Evolutionary conservation across 2,329 filamentous ascomycete species (phyloP).

Genomic region (Penicillium sp.): DNA sequence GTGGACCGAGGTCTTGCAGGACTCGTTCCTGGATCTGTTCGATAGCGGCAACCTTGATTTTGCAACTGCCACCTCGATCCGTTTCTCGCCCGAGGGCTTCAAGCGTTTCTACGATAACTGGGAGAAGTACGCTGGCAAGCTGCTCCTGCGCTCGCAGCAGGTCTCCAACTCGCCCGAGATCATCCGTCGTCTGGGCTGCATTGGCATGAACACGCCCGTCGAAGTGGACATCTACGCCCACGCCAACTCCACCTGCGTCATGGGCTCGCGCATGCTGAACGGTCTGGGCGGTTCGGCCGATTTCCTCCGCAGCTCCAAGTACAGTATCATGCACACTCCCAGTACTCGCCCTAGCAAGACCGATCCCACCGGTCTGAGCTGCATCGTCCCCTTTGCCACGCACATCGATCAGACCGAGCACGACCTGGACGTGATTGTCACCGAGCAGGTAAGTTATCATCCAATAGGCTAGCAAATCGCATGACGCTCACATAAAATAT

Average conservation of each 20-base stretch:
- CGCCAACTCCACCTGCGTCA: constrained; percentile 84
- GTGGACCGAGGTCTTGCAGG: constrained; percentile 90
- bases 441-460: constrained; percentile 45
- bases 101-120: constrained; percentile 83
- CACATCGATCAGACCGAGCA: constrained; percentile 92
- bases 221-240: constrained; percentile 94
- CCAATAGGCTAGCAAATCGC: too few relatives aligned
- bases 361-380: constrained; percentile 73
- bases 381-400: constrained; percentile 91
- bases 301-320: constrained; percentile 72
- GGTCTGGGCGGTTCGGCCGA: constrained; percentile 76
- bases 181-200: constrained; percentile 77
- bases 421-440: constrained; percentile 84
- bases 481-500: too few relatives aligned
- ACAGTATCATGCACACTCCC: constrained; percentile 91
- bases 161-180: constrained; percentile 88
- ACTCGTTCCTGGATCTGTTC: constrained; percentile 88
- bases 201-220: constrained; percentile 92
- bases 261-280: constrained; percentile 83
- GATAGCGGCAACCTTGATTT: constrained; percentile 83
- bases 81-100: constrained; percentile 87
- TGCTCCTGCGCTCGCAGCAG: constrained; percentile 79
- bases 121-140: constrained; percentile 72
- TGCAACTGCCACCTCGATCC: constrained; percentile 81
- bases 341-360: constrained; percentile 73